Percentiles rank a stretch among this genome's conserved stretches.
Conservation (phyloP, 805 yeast species). For the Lachancea thermotolerans region DNA sequence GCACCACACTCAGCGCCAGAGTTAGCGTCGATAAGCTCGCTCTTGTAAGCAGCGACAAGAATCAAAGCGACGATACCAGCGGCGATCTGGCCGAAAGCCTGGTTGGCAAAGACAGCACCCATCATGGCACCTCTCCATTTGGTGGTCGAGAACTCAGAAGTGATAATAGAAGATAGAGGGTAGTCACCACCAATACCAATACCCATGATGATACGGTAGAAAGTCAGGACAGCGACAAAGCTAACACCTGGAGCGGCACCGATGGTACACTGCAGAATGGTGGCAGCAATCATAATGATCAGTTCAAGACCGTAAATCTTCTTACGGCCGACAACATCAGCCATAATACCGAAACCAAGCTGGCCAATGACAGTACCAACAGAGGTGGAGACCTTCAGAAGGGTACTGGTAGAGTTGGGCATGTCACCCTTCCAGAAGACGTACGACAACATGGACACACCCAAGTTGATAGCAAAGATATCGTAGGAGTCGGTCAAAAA, state of each 20-base stretch:
- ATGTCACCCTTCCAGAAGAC: constrained; percentile 62
- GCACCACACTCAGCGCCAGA: constrained; percentile 55
- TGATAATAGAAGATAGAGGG: constrained; percentile 87
- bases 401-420: constrained; percentile 67
- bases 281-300: constrained; percentile 75
- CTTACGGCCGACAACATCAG: constrained; percentile 81
- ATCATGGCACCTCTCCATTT: constrained; percentile 98
- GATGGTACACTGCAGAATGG: constrained; percentile 66
- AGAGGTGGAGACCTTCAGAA: constrained; percentile 82
- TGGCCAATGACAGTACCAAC: constrained; percentile 94
- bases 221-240: constrained; percentile 66
- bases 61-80: constrained; percentile 81
- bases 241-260: constrained; percentile 67
- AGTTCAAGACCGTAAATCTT: constrained; percentile 81
- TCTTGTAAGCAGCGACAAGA: constrained; percentile 71
- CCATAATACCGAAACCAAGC: constrained; percentile 73
- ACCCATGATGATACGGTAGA: constrained; percentile 84
- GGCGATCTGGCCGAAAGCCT: constrained; percentile 90
- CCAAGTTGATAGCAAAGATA: constrained; percentile 83
- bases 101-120: constrained; percentile 95
- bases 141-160: constrained; percentile 88
- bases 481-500: constrained; percentile 91
- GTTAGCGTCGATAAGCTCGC: constrained; percentile 47
- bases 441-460: constrained; percentile 68
- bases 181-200: constrained; percentile 98